These are phyloP conservation scores for Herpetomonas muscarum DNA, from an alignment of 208 protist species.

Conservation along the genomic window DNA sequence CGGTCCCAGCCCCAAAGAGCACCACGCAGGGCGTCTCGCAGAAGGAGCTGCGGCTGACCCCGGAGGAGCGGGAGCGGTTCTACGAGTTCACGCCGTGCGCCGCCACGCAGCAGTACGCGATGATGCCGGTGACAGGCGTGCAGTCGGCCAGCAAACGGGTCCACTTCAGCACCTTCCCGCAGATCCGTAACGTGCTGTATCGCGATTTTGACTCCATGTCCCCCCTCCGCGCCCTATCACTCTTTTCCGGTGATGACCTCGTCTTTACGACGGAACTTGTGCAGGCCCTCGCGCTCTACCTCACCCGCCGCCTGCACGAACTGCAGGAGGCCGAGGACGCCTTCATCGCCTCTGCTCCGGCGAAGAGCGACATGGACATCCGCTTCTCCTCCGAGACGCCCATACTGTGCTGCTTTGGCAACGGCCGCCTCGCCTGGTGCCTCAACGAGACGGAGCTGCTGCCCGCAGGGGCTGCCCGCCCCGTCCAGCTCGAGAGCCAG, in stretches of 20 bases:
- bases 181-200: slow-evolving; percentile 64
- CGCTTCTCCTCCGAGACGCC: slow-evolving; percentile 38
- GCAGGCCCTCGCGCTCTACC: slow-evolving; percentile 44
- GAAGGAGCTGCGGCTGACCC: not conserved
- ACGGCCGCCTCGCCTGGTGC: slow-evolving; percentile 58
- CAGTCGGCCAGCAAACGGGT: slow-evolving; percentile 23
- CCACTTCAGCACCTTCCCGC: slow-evolving; percentile 48
- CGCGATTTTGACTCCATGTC: slow-evolving; percentile 67
- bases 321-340: slow-evolving; percentile 19
- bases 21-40: not conserved
- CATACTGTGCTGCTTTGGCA: slow-evolving; percentile 62
- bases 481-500: slow-evolving; percentile 45
- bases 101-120: slow-evolving; percentile 59
- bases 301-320: slow-evolving; percentile 39
- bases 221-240: slow-evolving; percentile 28
- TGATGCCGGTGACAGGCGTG: slow-evolving; percentile 41
- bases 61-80: slow-evolving; percentile 3
- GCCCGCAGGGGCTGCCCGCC: slow-evolving; percentile 19
- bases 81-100: slow-evolving; percentile 67
- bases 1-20: not conserved
- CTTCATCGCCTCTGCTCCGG: no score
- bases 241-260: slow-evolving; percentile 50
- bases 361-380: not conserved
- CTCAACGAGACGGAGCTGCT: slow-evolving; percentile 44
- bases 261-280: slow-evolving; percentile 50